These are phyloP conservation scores for Entomortierella parvispora DNA, from an alignment of 192 early-diverging fungal species.

Conservation along the genomic window DNA sequence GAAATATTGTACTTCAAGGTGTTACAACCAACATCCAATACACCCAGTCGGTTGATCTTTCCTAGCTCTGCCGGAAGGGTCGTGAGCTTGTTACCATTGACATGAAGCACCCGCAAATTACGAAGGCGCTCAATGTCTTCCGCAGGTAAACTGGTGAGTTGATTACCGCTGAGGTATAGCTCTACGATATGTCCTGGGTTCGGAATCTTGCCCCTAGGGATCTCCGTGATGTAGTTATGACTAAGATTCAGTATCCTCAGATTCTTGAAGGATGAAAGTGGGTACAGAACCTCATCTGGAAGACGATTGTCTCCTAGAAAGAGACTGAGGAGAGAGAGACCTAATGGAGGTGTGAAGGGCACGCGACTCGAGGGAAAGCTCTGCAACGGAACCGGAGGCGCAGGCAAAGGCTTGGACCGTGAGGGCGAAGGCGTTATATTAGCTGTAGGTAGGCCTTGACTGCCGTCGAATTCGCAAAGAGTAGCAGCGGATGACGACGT, in stretches of 20 bases:
- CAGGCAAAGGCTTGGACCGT: constrained; percentile 55
- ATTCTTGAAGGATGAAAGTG: constrained; percentile 78
- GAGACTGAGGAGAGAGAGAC: constrained; percentile 65
- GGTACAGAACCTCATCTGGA: constrained; percentile 81
- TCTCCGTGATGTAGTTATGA: constrained; percentile 85
- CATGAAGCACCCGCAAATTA: constrained; percentile 75
- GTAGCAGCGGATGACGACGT: constrained; percentile 3
- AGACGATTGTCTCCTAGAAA: constrained; percentile 87
- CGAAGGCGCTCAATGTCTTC: constrained; percentile 84
- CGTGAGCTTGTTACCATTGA: constrained; percentile 92
- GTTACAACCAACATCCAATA: constrained; percentile 90
- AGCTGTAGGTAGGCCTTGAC: constrained; percentile 17
- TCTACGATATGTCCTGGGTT: constrained; percentile 75
- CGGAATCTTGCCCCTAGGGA: constrained; percentile 79
- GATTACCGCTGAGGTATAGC: constrained; percentile 87
- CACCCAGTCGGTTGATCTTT: constrained; percentile 80
- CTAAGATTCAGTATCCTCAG: constrained; percentile 83
- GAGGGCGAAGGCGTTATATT: constrained; percentile 56
- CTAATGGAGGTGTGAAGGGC: constrained; percentile 61
- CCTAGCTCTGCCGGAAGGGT: constrained; percentile 92
- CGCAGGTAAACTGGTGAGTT: constrained; percentile 83
- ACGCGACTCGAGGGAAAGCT: constrained; percentile 13
- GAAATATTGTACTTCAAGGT: constrained; percentile 92
- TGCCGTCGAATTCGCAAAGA: not conserved
- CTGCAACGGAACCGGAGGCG: constrained; percentile 32